Evolutionary conservation across 2,329 filamentous ascomycete genomes (phyloP).

Genomic region (Ustilaginoidea virens): DNA sequence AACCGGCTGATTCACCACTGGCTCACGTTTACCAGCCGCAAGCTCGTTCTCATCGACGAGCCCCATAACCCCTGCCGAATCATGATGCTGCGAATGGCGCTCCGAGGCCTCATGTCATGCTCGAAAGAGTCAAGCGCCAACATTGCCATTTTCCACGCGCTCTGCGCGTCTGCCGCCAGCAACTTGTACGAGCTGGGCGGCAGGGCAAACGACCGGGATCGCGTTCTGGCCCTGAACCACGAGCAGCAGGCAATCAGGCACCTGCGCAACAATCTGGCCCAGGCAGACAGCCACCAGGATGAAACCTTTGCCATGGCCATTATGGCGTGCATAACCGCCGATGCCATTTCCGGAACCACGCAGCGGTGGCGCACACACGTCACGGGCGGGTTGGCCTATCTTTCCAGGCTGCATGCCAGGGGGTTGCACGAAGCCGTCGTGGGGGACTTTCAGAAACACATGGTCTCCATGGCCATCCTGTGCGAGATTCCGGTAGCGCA

Average conservation of each 20-base stretch:
- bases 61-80: slow-evolving; percentile 11
- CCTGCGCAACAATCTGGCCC: slow-evolving; percentile 8
- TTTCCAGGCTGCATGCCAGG: slow-evolving; percentile 5
- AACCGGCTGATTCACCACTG: slow-evolving; percentile 13
- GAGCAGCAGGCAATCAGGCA: slow-evolving; percentile 11
- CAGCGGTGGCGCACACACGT: slow-evolving; percentile 11
- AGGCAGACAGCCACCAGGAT: slow-evolving; percentile 9
- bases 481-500: slow-evolving; percentile 8
- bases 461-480: slow-evolving; percentile 11
- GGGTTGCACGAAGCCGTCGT: slow-evolving; percentile 6
- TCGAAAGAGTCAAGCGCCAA: slow-evolving; percentile 8
- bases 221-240: slow-evolving; percentile 8
- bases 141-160: slow-evolving; percentile 11
- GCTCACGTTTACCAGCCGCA: slow-evolving; percentile 12
- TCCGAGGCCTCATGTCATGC: slow-evolving; percentile 8
- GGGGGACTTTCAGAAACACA: slow-evolving; percentile 9
- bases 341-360: slow-evolving; percentile 11
- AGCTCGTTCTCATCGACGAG: slow-evolving; percentile 11
- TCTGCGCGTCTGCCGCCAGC: slow-evolving; percentile 23
- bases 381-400: slow-evolving; percentile 10
- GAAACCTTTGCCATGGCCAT: slow-evolving; percentile 25
- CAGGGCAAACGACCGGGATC: slow-evolving; percentile 6
- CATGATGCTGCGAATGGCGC: slow-evolving; percentile 13
- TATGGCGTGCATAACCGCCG: slow-evolving; percentile 18
- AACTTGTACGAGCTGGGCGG: slow-evolving; percentile 23